Evolutionary conservation across 371 early-diverging fungal species (phyloP).

Genomic region (Mucor indicus): DNA sequence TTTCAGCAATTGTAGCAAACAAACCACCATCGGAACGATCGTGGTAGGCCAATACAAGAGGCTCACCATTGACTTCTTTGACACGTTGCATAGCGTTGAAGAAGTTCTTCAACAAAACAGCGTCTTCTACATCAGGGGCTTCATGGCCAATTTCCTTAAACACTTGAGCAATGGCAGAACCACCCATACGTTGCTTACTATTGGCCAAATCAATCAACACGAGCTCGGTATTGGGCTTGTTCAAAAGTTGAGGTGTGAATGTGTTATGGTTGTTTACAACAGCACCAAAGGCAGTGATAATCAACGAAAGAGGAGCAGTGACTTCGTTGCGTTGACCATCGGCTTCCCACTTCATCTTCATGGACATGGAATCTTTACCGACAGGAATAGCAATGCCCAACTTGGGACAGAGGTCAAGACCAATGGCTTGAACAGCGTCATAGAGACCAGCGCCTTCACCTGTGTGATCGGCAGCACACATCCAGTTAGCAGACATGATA

Average conservation of each 20-base stretch:
- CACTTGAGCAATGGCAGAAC: constrained; percentile 91
- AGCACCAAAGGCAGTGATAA: constrained; percentile 90
- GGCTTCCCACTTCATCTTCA: constrained; percentile 89
- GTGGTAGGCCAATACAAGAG: constrained; percentile 88
- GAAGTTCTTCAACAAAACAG: constrained; percentile 67
- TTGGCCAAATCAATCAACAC: constrained; percentile 82
- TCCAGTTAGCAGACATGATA: constrained; percentile 96
- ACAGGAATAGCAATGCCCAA: constrained; percentile 94
- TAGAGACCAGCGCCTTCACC: constrained; percentile 94
- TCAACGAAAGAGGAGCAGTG: constrained; percentile 85
- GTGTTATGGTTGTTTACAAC: constrained; percentile 82
- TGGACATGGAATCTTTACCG: constrained; percentile 98
- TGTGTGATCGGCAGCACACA: constrained; percentile 86
- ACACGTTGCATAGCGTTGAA: constrained; percentile 72
- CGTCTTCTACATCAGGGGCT: constrained; percentile 86
- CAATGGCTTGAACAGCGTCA: constrained; percentile 90
- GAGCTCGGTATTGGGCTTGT: constrained; percentile 54
- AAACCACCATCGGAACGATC: constrained; percentile 97
- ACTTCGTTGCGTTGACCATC: constrained; percentile 60
- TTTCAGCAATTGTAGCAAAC: constrained; percentile 85
- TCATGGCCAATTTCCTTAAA: constrained; percentile 82
- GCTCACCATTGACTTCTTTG: constrained; percentile 34
- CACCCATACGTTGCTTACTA: constrained; percentile 88
- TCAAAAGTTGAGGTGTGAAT: constrained; percentile 81
- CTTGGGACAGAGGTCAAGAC: constrained; percentile 88